Percentiles rank a stretch among this genome's conserved stretches.
Conservation (phyloP, 768 basidiomycete species). For the Boletus insuetus region DNA sequence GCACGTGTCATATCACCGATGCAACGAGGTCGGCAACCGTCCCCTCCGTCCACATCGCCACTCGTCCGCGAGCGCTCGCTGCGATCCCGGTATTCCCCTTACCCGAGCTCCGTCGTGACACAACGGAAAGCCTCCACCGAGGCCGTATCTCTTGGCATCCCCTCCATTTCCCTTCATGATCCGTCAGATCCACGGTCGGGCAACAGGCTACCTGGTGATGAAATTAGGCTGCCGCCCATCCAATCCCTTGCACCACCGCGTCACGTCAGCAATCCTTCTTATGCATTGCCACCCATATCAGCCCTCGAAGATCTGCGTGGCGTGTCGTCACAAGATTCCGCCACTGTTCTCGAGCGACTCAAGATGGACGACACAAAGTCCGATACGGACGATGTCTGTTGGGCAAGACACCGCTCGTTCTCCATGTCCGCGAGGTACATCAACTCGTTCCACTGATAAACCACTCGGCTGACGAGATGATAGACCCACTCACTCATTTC, state of each 20-base stretch:
- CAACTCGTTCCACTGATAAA: neutral
- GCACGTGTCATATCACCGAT: constrained; percentile 30
- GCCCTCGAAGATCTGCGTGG: constrained; percentile 64
- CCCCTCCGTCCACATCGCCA: constrained; percentile 25
- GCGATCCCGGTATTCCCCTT: constrained; percentile 44
- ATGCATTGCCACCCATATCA: constrained; percentile 67
- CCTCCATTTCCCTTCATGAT: constrained; percentile 36
- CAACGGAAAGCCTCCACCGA: constrained; percentile 27
- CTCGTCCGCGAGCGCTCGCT: constrained; percentile 23
- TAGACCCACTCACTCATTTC: constrained; percentile 19
- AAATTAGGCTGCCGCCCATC: constrained; percentile 42
- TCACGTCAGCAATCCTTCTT: constrained; percentile 36
- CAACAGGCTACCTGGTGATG: constrained; percentile 31
- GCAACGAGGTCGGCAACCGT: constrained; percentile 28
- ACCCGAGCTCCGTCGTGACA: constrained; percentile 33
- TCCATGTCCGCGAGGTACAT: constrained; percentile 39
- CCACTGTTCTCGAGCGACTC: constrained; percentile 65
- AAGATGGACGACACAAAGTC: constrained; percentile 46
- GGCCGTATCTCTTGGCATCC: constrained; percentile 34
- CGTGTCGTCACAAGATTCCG: constrained; percentile 50
- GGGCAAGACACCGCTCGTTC: constrained; percentile 44
- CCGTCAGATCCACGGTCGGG: constrained; percentile 24
- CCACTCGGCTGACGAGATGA: neutral
- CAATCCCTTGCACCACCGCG: constrained; percentile 33
- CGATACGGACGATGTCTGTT: constrained; percentile 25